Evolutionary conservation across 2,329 filamentous ascomycete species (phyloP).

Genomic region (Leptoxyphium fumago): DNA sequence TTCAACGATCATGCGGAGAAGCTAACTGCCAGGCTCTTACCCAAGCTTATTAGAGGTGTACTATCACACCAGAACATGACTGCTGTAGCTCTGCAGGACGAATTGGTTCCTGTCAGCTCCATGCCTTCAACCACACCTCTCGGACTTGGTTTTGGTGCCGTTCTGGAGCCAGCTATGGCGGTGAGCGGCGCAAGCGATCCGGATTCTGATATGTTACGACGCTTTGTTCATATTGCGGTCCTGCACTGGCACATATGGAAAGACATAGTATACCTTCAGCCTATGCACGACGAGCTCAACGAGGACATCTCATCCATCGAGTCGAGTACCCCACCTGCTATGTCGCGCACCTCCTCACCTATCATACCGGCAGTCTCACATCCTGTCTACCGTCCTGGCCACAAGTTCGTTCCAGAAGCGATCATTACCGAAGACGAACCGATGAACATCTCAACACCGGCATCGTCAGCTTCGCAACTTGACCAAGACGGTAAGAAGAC

Average conservation of each 20-base stretch:
- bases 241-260: conserved; percentile 87
- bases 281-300: conserved; percentile 4
- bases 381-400: conserved; percentile 15
- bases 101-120: conserved; percentile 17
- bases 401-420: conserved; percentile 16
- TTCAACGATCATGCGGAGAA: conserved; percentile 16
- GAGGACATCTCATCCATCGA: conserved; percentile 10
- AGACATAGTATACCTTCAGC: conserved; percentile 48
- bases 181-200: conserved; percentile 6
- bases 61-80: conserved; percentile 21
- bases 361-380: conserved; percentile 10
- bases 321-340: not conserved
- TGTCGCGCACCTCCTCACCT: not conserved
- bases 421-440: conserved; percentile 15
- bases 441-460: conserved; percentile 10
- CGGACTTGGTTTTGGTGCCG: conserved; percentile 11
- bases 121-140: not conserved
- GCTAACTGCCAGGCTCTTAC: conserved; percentile 21
- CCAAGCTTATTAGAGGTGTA: conserved; percentile 20
- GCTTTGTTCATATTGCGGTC: conserved; percentile 68
- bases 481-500: not conserved
- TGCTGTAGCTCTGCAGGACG: conserved; percentile 30
- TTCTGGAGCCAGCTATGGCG: conserved; percentile 6
- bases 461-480: not conserved
- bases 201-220: conserved; percentile 50